Percentiles rank a stretch among this genome's conserved stretches.
These are phyloP conservation scores for Litchi chinensis DNA, from an alignment of 345 rosid genomes.

Conservation along the genomic window DNA sequence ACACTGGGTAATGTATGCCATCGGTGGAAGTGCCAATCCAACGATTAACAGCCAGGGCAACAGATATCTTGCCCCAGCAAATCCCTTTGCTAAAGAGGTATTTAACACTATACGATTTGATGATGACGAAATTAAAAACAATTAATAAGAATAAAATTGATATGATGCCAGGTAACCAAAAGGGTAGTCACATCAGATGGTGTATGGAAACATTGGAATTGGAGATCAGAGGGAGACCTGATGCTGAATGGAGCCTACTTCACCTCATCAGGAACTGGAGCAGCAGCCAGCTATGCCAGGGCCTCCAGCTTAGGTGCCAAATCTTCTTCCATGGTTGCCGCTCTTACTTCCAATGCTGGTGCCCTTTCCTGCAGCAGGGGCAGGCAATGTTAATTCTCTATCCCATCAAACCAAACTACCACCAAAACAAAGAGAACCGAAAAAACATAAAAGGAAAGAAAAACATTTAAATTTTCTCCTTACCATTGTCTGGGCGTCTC, in stretches of 20 bases:
- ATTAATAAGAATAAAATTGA: neutral
- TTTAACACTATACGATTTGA: neutral
- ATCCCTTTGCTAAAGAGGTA: constrained; percentile 76
- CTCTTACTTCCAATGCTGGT: constrained; percentile 53
- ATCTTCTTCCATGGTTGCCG: constrained; percentile 55
- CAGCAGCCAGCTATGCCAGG: constrained; percentile 57
- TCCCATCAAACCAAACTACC: constrained; percentile 3
- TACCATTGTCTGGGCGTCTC: neutral
- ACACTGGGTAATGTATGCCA: constrained; percentile 99
- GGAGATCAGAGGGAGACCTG: constrained; percentile 70
- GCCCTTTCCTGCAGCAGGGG: constrained; percentile 55
- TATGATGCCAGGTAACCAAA: constrained; percentile 53
- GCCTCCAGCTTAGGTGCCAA: constrained; percentile 72
- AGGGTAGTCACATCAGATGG: constrained; percentile 39
- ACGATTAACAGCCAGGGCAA: constrained; percentile 98
- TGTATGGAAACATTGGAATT: constrained; percentile 60
- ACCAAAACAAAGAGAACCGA: too few relatives aligned
- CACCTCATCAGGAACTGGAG: constrained; percentile 54
- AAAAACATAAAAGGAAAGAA: neutral
- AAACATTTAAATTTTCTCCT: neutral
- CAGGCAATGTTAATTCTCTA: constrained; percentile 46
- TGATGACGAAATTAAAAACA: neutral
- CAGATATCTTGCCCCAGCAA: constrained; percentile 81
- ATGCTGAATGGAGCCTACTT: constrained; percentile 64
- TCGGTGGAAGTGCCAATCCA: constrained; percentile 97